Evolutionary conservation across 2,329 filamentous ascomycete genomes (phyloP).

Genomic region (Furcasterigmium sp.): DNA sequence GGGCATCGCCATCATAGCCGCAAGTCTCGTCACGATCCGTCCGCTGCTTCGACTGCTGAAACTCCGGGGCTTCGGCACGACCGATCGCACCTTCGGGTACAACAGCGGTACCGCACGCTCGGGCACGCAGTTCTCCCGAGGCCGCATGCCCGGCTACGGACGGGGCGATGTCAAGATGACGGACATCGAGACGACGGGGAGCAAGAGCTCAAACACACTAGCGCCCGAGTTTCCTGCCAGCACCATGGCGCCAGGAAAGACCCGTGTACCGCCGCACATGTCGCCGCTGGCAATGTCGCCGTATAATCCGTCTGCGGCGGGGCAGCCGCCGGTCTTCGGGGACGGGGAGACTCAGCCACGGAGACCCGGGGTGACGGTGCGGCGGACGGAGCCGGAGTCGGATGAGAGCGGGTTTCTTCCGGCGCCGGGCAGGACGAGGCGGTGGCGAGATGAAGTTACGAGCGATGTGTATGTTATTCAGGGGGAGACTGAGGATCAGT

Average conservation of each 20-base stretch:
- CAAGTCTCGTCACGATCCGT: conserved; percentile 49
- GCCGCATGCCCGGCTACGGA: conserved; percentile 25
- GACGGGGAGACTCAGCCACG: neutral
- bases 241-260: conserved; percentile 1
- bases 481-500: conserved; percentile 16
- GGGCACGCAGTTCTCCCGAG: conserved; percentile 18
- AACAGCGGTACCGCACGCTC: conserved; percentile 21
- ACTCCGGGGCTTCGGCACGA: conserved; percentile 40
- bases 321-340: neutral
- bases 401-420: neutral
- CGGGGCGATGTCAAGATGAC: conserved; percentile 26
- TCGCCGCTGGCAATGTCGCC: conserved; percentile 2
- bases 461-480: conserved; percentile 32
- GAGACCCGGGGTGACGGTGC: neutral
- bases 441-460: conserved; percentile 12
- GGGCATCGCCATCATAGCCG: conserved; percentile 48
- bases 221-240: neutral
- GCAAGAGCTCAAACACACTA: neutral
- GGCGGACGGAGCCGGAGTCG: neutral
- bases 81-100: conserved; percentile 24
- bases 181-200: conserved; percentile 24
- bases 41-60: conserved; percentile 45
- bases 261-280: neutral
- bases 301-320: neutral
- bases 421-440: neutral